Evolutionary conservation across 768 basidiomycete species (phyloP).

Genomic region (Pulveroboletus sp.): DNA sequence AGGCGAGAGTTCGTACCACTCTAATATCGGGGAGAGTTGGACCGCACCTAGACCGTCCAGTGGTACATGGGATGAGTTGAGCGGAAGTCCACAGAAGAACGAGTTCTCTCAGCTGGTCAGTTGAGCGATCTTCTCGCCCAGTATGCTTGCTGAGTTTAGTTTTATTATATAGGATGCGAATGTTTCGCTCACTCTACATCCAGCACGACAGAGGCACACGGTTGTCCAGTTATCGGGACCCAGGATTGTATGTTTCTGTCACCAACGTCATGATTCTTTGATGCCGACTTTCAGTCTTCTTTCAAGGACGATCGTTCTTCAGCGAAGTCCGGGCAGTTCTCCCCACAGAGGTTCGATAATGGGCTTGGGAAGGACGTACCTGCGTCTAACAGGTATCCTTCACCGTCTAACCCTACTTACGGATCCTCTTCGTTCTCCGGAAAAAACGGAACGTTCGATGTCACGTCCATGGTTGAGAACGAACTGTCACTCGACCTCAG

Average conservation of each 20-base stretch:
- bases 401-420: conserved; percentile 42
- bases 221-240: conserved; percentile 39
- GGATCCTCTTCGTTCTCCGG: conserved; percentile 29
- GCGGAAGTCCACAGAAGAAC: conserved; percentile 46
- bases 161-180: conserved; percentile 41
- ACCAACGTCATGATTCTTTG: conserved; percentile 9
- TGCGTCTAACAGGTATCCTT: conserved; percentile 41
- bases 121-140: conserved; percentile 8
- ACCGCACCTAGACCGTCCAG: conserved; percentile 45
- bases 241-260: conserved; percentile 35
- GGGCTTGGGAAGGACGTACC: conserved; percentile 39
- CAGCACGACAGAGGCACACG: conserved; percentile 44
- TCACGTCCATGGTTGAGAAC: conserved; percentile 42
- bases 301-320: conserved; percentile 45
- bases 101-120: conserved; percentile 49
- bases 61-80: conserved; percentile 59
- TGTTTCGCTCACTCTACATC: conserved; percentile 41
- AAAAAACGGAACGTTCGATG: conserved; percentile 36
- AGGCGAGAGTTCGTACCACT: conserved; percentile 44
- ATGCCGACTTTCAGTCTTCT: conserved; percentile 16
- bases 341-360: conserved; percentile 52
- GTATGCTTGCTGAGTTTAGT: conserved; percentile 11
- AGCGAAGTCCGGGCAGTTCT: conserved; percentile 47
- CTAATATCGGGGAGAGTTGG: conserved; percentile 50
- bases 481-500: conserved; percentile 57